These are phyloP conservation scores for Lagenidium giganteum DNA, from an alignment of 352 stramenopile genomes.

Conservation along the genomic window DNA sequence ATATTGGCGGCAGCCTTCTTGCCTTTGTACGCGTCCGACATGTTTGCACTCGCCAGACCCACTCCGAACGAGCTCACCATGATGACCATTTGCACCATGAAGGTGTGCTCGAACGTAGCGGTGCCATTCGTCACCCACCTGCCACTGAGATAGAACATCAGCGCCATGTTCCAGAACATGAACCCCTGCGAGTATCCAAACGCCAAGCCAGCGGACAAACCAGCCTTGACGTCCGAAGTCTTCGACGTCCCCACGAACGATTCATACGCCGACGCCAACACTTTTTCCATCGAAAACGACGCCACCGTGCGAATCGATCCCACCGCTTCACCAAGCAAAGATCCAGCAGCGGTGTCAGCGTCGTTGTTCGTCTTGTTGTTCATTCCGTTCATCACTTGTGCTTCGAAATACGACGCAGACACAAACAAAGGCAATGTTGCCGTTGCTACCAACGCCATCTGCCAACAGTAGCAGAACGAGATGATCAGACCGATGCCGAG, in stretches of 20 bases:
- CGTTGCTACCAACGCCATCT: conserved; percentile 33
- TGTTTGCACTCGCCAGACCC: conserved; percentile 23
- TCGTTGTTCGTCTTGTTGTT: conserved; percentile 21
- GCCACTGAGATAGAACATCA: conserved; percentile 65
- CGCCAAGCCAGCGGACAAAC: conserved; percentile 33
- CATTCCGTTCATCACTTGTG: conserved; percentile 12
- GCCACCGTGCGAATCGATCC: conserved; percentile 31
- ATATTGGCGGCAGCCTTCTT: conserved; percentile 23
- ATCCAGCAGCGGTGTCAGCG: conserved; percentile 17
- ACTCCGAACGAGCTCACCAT: conserved; percentile 27
- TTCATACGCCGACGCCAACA: conserved; percentile 12
- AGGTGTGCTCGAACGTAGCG: conserved; percentile 32
- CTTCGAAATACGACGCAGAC: conserved; percentile 8
- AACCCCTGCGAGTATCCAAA: conserved; percentile 51
- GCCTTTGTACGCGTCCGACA: conserved; percentile 27
- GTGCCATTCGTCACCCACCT: conserved; percentile 34
- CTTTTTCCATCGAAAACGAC: conserved; percentile 32
- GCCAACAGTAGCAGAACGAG: conserved; percentile 31
- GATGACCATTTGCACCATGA: conserved; percentile 38
- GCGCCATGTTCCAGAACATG: conserved; percentile 43
- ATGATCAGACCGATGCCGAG: conserved; percentile 23
- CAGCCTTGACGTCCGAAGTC: conserved; percentile 21
- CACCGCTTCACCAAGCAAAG: conserved; percentile 23
- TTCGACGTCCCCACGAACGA: conserved; percentile 19
- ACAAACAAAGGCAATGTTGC: conserved; percentile 17